Conservation (phyloP, 306 rosid genomes). For the Cicer arietinum region DNA sequence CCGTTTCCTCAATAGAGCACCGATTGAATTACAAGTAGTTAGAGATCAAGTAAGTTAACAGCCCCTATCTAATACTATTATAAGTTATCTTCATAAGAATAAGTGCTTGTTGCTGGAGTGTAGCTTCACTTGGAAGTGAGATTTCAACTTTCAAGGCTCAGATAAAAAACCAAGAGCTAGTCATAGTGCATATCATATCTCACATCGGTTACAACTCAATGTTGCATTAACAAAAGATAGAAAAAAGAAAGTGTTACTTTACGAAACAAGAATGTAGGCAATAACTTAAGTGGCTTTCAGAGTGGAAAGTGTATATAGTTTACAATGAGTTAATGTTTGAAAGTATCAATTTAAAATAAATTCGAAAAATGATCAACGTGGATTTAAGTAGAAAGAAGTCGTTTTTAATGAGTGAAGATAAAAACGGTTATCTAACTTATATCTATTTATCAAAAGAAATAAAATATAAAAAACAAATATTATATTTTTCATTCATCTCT, state of each 20-base stretch:
- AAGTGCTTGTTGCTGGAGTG: conserved; percentile 28
- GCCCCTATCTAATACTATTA: conserved; percentile 4
- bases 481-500: too few species aligned
- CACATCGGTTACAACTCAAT: conserved; percentile 24
- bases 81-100: not conserved
- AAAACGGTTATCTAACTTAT: too few species aligned
- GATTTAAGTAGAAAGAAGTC: too few species aligned
- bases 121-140: conserved; percentile 63
- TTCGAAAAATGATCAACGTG: too few species aligned
- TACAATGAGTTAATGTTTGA: too few species aligned
- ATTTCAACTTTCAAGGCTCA: not conserved
- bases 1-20: not conserved
- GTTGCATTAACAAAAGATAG: conserved; percentile 7
- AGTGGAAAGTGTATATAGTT: too few species aligned
- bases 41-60: not conserved
- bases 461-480: too few species aligned
- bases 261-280: not conserved
- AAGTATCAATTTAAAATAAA: too few species aligned
- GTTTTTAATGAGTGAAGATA: too few species aligned
- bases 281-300: not conserved
- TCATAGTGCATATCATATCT: not conserved
- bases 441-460: too few species aligned
- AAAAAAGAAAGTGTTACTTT: conserved; percentile 20
- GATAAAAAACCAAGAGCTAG: conserved; percentile 4
- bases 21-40: not conserved